A percentile compares a stretch with the other conserved stretches of the same genome.
Conservation (phyloP, 2,329 filamentous ascomycete species). For the Cercospora sp. region DNA sequence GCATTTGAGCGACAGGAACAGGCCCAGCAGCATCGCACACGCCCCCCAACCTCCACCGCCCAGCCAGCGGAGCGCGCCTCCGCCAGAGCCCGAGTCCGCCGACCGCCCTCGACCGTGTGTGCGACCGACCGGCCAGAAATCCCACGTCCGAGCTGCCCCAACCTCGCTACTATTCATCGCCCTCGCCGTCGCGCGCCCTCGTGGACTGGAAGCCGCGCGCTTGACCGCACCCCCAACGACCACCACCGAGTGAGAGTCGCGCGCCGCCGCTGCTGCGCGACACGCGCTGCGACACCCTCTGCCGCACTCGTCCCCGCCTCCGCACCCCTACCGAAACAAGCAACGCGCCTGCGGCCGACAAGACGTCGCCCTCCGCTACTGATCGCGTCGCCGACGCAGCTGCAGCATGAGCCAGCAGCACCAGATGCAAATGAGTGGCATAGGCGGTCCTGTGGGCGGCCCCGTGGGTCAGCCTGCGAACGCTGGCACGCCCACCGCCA, state of each 20-base stretch:
- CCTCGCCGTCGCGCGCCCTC: constrained; percentile 1
- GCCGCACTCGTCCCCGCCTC: background rate
- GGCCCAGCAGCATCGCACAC: background rate
- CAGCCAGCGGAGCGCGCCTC: background rate
- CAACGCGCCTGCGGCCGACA: constrained; percentile 5
- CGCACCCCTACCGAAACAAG: constrained; percentile 3
- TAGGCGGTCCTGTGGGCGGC: constrained; percentile 57
- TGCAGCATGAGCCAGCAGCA: constrained; percentile 59
- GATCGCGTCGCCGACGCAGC: constrained; percentile 19
- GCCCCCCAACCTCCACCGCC: background rate
- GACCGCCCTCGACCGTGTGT: background rate
- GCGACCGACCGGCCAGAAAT: background rate
- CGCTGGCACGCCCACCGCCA: constrained; percentile 34
- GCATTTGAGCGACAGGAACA: background rate
- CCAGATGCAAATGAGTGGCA: constrained; percentile 65
- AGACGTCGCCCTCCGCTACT: background rate
- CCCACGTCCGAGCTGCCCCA: background rate
- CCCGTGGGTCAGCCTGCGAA: constrained; percentile 55
- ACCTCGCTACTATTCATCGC: background rate
- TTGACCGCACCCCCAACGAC: background rate
- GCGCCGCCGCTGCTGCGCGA: constrained; percentile 3
- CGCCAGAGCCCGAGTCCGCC: background rate
- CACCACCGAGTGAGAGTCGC: background rate
- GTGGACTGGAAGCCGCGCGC: background rate
- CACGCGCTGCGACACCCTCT: background rate